phyloP scores from a whole-genome alignment of 2,329 filamentous ascomycete genomes.

The Pseudocercospora cruenta region DNA sequence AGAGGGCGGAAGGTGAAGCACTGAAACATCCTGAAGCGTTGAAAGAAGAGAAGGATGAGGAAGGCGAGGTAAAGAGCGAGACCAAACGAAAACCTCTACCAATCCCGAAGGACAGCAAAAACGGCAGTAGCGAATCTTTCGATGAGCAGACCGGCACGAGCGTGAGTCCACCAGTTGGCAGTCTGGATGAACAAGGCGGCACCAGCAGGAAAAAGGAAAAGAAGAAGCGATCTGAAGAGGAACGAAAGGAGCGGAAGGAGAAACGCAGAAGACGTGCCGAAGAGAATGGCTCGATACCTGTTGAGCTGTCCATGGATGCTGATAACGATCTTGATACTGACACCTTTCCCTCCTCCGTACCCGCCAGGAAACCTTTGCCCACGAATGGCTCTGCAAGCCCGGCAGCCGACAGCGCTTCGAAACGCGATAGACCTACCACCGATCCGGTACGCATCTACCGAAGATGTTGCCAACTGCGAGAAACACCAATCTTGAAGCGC shows the following conservation, averaged over 20 bases:
- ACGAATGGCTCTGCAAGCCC: conserved; percentile 37
- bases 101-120: conserved; percentile 14
- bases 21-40: conserved; percentile 67
- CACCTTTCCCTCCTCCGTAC: conserved; percentile 17
- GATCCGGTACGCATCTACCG: conserved; percentile 92
- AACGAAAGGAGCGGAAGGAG: conserved; percentile 89
- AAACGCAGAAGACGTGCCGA: conserved; percentile 83
- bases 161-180: conserved; percentile 27
- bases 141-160: conserved; percentile 20
- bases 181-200: conserved; percentile 30
- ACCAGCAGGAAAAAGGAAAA: conserved; percentile 81
- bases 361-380: conserved; percentile 38
- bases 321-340: conserved; percentile 51
- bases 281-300: conserved; percentile 81
- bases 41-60: conserved; percentile 60
- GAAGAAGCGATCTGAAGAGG: conserved; percentile 92
- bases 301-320: conserved; percentile 76
- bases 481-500: conserved; percentile 88
- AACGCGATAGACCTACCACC: conserved; percentile 75
- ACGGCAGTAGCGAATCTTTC: conserved; percentile 9
- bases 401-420: conserved; percentile 42
- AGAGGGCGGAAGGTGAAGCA: conserved; percentile 74
- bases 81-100: conserved; percentile 37
- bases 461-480: conserved; percentile 88
- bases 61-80: conserved; percentile 40